phyloP scores from a whole-genome alignment of 257 asterid genomes.

The Solanum lignicaule region DNA sequence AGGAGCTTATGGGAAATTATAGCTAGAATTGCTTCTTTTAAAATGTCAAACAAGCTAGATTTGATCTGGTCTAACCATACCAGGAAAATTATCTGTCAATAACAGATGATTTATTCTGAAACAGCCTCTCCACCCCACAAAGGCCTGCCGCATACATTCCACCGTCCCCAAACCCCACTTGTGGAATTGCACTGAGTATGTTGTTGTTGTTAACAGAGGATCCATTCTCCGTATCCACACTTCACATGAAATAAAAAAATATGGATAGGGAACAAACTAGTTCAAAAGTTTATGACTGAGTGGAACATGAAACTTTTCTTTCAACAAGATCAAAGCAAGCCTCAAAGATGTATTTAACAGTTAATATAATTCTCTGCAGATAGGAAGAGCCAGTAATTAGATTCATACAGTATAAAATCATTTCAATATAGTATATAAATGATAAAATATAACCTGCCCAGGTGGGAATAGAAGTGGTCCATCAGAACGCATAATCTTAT shows the following conservation, averaged over 20 bases:
- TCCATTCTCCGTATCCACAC: neutral
- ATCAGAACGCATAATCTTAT: constrained; percentile 79
- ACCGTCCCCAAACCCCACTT: neutral
- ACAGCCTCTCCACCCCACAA: neutral
- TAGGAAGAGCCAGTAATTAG: neutral
- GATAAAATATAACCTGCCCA: constrained; percentile 59
- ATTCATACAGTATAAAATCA: neutral
- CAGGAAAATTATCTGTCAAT: neutral
- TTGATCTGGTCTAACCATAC: neutral
- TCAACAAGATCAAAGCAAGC: neutral
- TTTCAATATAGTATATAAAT: neutral
- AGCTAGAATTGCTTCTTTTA: neutral
- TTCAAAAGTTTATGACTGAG: neutral
- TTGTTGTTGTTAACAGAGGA: neutral
- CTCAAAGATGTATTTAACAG: neutral
- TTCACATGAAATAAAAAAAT: neutral
- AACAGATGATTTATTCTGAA: neutral
- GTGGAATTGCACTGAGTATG: neutral
- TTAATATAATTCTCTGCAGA: neutral
- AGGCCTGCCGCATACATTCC: neutral
- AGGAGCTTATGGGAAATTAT: neutral
- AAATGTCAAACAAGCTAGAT: neutral
- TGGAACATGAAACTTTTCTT: neutral
- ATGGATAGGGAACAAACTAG: neutral
- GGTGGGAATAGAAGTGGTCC: constrained; percentile 93